Evolutionary conservation across 2,329 filamentous ascomycete genomes (phyloP), one percentile per base, ranked within the genome.

Genomic region (Aspergillus fischeri): DNA sequence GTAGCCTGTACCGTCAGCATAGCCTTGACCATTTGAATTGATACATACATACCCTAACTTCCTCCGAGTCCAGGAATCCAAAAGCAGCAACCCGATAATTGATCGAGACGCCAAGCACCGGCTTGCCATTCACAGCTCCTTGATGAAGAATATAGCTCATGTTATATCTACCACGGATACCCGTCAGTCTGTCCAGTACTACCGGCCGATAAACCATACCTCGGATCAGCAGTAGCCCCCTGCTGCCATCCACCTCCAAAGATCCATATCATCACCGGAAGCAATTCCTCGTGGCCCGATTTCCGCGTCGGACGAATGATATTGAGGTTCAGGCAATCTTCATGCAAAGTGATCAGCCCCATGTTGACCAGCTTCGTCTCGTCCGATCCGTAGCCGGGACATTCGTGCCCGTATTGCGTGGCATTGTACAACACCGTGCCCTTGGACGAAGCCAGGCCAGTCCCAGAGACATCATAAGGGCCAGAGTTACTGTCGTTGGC

Each of bases 211-310:
- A 44, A 28, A 53, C 21, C 55, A 45, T 61, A 70, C 68, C 69
- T 64, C 9, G 69, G 69, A 59, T 71, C 69, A 3, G 64, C 65
- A 51, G 68, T 71, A 11, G 68, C 67, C 0, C 69, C 68, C 57
- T 70, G 64, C 52, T 64, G 54, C 67, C 68, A 70, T 1, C 69
- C 69, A 53, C 69, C 69, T 3, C 68, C 69, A 49, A 65, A 70
- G 21, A 71, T 71, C 69, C 68, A 71, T 24, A 71, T 48, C 57
- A 71, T 60, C 17, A 71, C 68, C 4, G 68, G 69, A 10, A 71
- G 54, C 41, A 65, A 51, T 6, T 57, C 56, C 2, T 56, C 52
- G 29, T 51, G 11, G 0, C 49, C n/a, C 14, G 32, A 17, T 17
- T 38, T 38, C 1, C 38, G 10, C 29, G 49, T 45, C 3, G 67